Evolutionary conservation across 352 stramenopile genomes (phyloP), one percentile per base, ranked within the genome.

Genomic region (Phytophthora pini): DNA sequence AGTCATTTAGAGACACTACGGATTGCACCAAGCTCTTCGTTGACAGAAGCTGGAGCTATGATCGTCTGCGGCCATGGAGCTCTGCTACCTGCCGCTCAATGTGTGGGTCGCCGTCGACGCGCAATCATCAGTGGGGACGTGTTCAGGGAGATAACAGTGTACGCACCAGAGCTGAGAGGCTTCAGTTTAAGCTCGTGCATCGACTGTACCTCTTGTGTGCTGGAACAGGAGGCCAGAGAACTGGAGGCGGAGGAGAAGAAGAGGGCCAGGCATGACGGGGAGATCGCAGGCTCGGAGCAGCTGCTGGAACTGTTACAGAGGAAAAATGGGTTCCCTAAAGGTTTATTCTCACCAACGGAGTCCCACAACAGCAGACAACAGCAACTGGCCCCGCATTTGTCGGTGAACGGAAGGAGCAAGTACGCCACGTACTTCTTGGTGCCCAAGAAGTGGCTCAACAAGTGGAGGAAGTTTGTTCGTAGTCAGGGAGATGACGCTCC

Each of bases 371-470:
- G 38, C 34, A 65, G 61, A 47, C 56, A 69, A 24, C 68, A 76
- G 63, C 65, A 78, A 29, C 22, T 78, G 38, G 70, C 70, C 2
- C 61, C 82, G 43, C 83, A 89, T 63, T 65, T 93, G 27, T 87
- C 83, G 3, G 40, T 92, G 12, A 76, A 78, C 39, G 65, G 66
- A 24, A 58, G 65, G 9, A 82, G 79, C 55, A 88, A 87, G 38
- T 82, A 70, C 45, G 70, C 70, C 12, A 78, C 79, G 29, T 93
- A 89, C 60, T 92, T 92, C 31, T 61, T 93, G n/a, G 88, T 96
- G 40, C 88, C 88, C 2, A 92, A 91, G 59, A 93, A 92, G 41
- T 96, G 88, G 88, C 68, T 94, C 17, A 83, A 81, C 44, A 84
- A 82, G 51, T 96, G 88, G 88, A 74, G 88, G 29, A 80, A 86